Evolutionary conservation across 208 protist genomes (phyloP).

Genomic region (Porcisia hertigi): DNA sequence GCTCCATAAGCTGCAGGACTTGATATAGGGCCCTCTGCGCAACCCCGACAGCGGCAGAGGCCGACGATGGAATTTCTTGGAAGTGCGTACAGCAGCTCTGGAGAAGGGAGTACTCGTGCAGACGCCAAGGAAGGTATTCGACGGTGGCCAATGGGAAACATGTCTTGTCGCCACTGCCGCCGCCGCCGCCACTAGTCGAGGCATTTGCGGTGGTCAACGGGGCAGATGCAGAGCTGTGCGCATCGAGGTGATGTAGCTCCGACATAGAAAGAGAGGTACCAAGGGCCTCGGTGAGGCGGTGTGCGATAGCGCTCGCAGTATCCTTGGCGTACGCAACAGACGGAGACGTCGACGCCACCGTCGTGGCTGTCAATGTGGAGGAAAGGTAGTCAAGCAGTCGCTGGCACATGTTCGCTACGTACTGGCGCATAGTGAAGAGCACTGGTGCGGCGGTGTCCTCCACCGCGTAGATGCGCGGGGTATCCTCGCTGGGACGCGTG

Average conservation of each 20-base stretch:
- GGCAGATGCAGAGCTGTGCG: background rate
- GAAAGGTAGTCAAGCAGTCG: slow-evolving; percentile 35
- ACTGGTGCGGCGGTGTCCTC: slow-evolving; percentile 50
- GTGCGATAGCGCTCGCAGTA: slow-evolving; percentile 1
- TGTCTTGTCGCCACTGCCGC: slow-evolving; percentile 1
- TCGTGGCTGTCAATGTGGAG: slow-evolving; percentile 18
- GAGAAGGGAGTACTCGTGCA: slow-evolving; percentile 70
- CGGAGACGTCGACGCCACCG: background rate
- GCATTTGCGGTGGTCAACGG: background rate
- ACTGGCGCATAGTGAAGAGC: slow-evolving; percentile 54
- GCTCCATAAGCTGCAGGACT: slow-evolving; percentile 58
- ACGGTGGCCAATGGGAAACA: slow-evolving; percentile 67
- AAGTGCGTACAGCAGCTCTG: slow-evolving; percentile 52
- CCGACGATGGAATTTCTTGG: slow-evolving; percentile 12
- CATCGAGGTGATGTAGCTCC: slow-evolving; percentile 18
- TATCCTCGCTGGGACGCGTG: background rate
- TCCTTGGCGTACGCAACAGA: slow-evolving; percentile 2
- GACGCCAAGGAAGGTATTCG: slow-evolving; percentile 71
- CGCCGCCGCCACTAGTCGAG: background rate
- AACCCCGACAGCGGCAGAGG: slow-evolving; percentile 43
- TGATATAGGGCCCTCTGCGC: slow-evolving; percentile 47
- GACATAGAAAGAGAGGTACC: slow-evolving; percentile 24
- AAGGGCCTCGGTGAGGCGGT: slow-evolving; percentile 26
- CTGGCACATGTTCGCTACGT: slow-evolving; percentile 73
- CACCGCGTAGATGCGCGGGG: slow-evolving; percentile 28